Percentiles rank a stretch among this genome's conserved stretches.
Evolutionary conservation across 2,329 filamentous ascomycete species (phyloP).

Genomic region (Talaromyces sp.): DNA sequence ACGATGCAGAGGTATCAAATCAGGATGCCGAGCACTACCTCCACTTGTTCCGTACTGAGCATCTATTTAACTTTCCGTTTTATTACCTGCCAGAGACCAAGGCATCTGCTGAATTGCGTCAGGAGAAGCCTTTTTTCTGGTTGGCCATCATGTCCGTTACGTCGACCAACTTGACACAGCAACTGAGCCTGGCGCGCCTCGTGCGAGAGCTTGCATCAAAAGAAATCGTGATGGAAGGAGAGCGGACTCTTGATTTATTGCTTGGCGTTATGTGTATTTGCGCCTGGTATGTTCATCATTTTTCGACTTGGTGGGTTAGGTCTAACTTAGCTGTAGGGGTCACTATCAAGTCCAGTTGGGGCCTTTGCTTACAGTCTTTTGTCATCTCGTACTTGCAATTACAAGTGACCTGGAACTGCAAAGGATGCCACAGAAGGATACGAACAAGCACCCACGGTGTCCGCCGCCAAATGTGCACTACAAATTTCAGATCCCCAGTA

Average conservation of each 20-base stretch:
- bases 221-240: conserved; percentile 45
- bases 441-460: background rate
- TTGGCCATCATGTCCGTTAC: conserved; percentile 46
- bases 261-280: conserved; percentile 45
- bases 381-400: conserved; percentile 14
- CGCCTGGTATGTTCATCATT: conserved; percentile 37
- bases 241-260: conserved; percentile 49
- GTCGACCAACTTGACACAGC: conserved; percentile 37
- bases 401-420: conserved; percentile 15
- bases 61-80: conserved; percentile 43
- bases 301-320: background rate
- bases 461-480: conserved; percentile 1
- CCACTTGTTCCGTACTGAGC: conserved; percentile 37
- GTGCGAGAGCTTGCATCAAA: conserved; percentile 43
- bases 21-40: conserved; percentile 38
- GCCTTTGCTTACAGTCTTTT: conserved; percentile 12
- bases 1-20: conserved; percentile 16
- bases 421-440: conserved; percentile 9
- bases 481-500: conserved; percentile 5
- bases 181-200: conserved; percentile 35
- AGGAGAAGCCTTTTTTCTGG: conserved; percentile 46
- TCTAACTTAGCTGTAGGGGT: background rate
- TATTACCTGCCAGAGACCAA: conserved; percentile 35
- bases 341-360: conserved; percentile 11
- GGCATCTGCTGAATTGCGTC: conserved; percentile 35